Conservation (phyloP, 2,329 filamentous ascomycete species). For the Colletotrichum cordylinicola region DNA sequence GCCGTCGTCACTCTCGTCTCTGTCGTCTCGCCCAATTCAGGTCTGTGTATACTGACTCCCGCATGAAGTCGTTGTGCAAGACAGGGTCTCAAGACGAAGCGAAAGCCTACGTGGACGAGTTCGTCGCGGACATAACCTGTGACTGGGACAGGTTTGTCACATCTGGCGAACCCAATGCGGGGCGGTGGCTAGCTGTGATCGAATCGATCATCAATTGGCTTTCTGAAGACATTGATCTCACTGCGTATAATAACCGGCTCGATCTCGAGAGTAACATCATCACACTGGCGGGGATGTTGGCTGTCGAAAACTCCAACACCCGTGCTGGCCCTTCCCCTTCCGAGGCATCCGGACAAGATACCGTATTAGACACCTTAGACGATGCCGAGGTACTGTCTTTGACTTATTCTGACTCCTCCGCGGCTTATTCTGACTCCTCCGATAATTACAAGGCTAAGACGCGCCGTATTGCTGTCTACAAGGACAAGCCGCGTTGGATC, state of each 20-base stretch:
- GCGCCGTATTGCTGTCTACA: not conserved
- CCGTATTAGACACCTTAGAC: not conserved
- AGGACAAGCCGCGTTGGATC: not conserved
- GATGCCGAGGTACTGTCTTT: not conserved
- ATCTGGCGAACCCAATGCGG: not conserved
- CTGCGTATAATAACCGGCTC: not conserved
- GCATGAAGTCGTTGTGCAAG: not conserved
- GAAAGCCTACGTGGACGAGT: not conserved
- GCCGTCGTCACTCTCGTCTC: not conserved
- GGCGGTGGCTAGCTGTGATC: not conserved
- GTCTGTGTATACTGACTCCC: not conserved
- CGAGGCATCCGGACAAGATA: not conserved
- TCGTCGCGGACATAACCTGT: not conserved
- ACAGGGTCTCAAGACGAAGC: not conserved
- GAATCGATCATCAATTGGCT: not conserved
- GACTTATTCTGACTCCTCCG: not conserved
- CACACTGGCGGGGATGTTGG: not conserved
- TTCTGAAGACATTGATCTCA: not conserved
- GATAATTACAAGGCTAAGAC: not conserved
- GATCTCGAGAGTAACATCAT: not conserved
- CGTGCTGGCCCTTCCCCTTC: not conserved
- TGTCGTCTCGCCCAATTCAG: not conserved
- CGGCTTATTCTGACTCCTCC: not conserved
- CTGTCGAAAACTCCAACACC: not conserved
- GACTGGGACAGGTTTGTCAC: not conserved